Evolutionary conservation across 2,329 filamentous ascomycete species (phyloP).

Genomic region (Fusarium sp.): DNA sequence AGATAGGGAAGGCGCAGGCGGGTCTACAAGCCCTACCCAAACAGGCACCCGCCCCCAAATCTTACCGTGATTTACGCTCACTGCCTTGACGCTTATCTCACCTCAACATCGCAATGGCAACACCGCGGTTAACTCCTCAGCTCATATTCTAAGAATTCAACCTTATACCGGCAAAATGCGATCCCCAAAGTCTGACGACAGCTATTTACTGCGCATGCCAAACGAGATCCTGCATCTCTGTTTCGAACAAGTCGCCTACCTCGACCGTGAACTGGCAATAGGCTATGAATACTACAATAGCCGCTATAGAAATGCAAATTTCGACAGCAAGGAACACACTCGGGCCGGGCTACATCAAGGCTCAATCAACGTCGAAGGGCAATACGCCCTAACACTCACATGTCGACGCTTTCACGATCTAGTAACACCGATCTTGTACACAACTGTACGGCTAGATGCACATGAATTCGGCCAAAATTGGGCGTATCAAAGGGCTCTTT

Average conservation of each 20-base stretch:
- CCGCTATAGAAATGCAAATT: background rate
- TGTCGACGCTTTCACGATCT: background rate
- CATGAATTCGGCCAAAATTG: background rate
- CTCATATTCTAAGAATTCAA: background rate
- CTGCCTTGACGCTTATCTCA: background rate
- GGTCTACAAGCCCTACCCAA: no score
- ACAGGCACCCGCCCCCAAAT: background rate
- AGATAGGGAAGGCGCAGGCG: no score
- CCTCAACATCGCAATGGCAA: background rate
- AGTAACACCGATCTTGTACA: background rate
- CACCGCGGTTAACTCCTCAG: background rate
- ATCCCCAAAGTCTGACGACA: background rate
- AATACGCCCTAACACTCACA: background rate
- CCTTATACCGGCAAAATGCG: background rate
- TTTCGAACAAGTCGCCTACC: background rate
- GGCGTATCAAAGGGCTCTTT: background rate
- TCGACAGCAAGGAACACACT: background rate
- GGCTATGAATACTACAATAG: background rate
- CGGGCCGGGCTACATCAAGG: background rate
- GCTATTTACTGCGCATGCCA: background rate
- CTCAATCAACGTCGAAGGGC: background rate
- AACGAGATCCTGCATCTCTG: background rate
- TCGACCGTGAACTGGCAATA: background rate
- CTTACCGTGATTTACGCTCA: background rate
- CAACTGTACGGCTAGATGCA: background rate